Conservation (phyloP, 2,329 filamentous ascomycete species). For the Thyridium curvatum region DNA sequence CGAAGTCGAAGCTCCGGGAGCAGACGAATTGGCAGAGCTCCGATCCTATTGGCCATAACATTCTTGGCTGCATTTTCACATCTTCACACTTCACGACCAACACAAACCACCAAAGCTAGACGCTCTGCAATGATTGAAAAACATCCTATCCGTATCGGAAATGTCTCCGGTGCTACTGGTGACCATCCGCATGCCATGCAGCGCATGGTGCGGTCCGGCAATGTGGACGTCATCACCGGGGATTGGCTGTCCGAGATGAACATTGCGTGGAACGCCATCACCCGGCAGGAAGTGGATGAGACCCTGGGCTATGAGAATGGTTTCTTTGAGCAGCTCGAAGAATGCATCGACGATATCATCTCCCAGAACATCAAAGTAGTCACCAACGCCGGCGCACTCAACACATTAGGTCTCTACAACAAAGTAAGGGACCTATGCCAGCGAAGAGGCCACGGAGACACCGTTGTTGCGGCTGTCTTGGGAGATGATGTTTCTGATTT, state of each 20-base stretch:
- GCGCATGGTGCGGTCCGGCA: conserved; percentile 19
- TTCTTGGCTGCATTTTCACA: too few species aligned
- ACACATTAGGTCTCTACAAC: conserved; percentile 39
- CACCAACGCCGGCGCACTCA: conserved; percentile 40
- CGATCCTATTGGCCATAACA: too few species aligned
- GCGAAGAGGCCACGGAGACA: conserved; percentile 4
- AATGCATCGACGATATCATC: conserved; percentile 11
- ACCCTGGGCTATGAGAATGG: conserved; percentile 21
- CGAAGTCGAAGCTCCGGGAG: too few species aligned
- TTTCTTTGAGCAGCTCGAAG: conserved; percentile 19
- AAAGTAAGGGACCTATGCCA: conserved; percentile 5
- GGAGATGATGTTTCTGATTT: conserved; percentile 32
- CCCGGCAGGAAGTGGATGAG: conserved; percentile 13
- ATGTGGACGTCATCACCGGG: conserved; percentile 20
- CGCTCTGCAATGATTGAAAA: too few species aligned
- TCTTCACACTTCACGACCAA: too few species aligned
- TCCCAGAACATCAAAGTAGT: conserved; percentile 41
- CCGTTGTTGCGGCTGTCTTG: conserved; percentile 36
- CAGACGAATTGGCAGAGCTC: too few species aligned
- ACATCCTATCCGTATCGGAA: conserved; percentile 27
- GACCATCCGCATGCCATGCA: conserved; percentile 29
- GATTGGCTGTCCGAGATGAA: conserved; percentile 24
- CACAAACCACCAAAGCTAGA: too few species aligned
- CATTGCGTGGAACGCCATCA: conserved; percentile 23
- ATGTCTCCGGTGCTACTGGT: conserved; percentile 26